A percentile compares a stretch with the other conserved stretches of the same genome.
These are phyloP conservation scores for Cucumis cinereus DNA, from an alignment of 306 rosid genomes.

Conservation along the genomic window DNA sequence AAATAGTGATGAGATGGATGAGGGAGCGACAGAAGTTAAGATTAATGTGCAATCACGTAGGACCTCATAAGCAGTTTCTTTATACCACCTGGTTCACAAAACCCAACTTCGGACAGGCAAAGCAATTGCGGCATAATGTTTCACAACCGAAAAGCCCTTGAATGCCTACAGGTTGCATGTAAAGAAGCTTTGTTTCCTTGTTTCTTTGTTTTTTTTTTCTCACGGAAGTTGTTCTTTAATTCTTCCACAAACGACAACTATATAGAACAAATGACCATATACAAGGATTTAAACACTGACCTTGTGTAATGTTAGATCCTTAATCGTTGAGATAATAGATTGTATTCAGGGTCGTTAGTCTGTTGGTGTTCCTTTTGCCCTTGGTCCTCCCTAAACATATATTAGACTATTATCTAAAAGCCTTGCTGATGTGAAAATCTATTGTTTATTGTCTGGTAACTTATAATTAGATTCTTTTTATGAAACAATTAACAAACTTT, in stretches of 20 bases:
- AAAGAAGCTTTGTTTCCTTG: too few relatives aligned
- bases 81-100: slow-evolving; percentile 79
- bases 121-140: slow-evolving; percentile 16
- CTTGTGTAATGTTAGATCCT: background rate
- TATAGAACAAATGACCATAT: background rate
- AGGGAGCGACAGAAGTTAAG: slow-evolving; percentile 82
- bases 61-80: slow-evolving; percentile 72
- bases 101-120: slow-evolving; percentile 19
- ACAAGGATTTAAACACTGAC: background rate
- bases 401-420: background rate
- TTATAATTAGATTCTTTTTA: background rate
- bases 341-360: background rate
- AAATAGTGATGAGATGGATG: slow-evolving; percentile 83
- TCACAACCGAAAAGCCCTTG: slow-evolving; percentile 22
- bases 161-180: background rate
- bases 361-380: background rate
- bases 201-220: background rate
- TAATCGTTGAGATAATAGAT: background rate
- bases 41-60: slow-evolving; percentile 66
- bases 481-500: background rate
- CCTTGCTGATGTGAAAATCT: background rate
- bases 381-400: background rate
- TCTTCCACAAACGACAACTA: background rate
- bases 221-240: background rate
- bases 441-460: background rate